phyloP scores from a whole-genome alignment of 1,284 basidiomycete species.

The Sanghuangporus sanghuang region DNA sequence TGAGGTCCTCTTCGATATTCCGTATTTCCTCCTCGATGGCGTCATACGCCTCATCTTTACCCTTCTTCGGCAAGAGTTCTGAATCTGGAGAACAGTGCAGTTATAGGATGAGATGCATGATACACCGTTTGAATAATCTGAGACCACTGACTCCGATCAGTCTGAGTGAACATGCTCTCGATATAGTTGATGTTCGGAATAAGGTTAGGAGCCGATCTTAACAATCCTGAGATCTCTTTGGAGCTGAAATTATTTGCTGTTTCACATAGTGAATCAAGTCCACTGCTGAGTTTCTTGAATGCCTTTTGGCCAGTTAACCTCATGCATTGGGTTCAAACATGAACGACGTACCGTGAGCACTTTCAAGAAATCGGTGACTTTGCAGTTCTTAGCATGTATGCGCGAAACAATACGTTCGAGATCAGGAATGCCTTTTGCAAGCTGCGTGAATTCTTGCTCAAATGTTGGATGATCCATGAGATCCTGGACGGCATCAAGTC shows the following conservation, averaged over 20 bases:
- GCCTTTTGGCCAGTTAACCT: slow-evolving; percentile 41
- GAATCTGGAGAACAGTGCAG: slow-evolving; percentile 43
- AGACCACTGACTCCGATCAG: slow-evolving; percentile 52
- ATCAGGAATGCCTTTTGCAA: slow-evolving; percentile 83
- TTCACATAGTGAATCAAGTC: slow-evolving; percentile 58
- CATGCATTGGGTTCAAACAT: background rate
- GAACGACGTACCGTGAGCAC: slow-evolving; percentile 59
- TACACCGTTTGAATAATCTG: slow-evolving; percentile 1
- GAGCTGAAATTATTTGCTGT: slow-evolving; percentile 72
- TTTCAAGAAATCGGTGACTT: slow-evolving; percentile 80
- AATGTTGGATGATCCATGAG: slow-evolving; percentile 76
- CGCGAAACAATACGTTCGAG: slow-evolving; percentile 91
- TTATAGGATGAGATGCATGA: slow-evolving; percentile 15
- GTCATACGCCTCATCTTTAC: slow-evolving; percentile 85
- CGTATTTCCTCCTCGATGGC: slow-evolving; percentile 65
- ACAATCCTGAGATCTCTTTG: slow-evolving; percentile 64
- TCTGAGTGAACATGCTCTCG: slow-evolving; percentile 62
- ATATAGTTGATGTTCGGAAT: slow-evolving; percentile 65
- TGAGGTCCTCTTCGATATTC: slow-evolving; percentile 65
- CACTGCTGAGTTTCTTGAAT: slow-evolving; percentile 69
- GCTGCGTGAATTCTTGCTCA: slow-evolving; percentile 65
- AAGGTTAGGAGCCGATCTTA: slow-evolving; percentile 81
- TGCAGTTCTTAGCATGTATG: slow-evolving; percentile 88
- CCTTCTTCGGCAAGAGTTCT: slow-evolving; percentile 69
- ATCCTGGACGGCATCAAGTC: slow-evolving; percentile 89